Percentiles rank a stretch among this genome's conserved stretches.
These are phyloP conservation scores for Cytospora leucostoma DNA, from an alignment of 2,329 filamentous ascomycete species.

Conservation along the genomic window DNA sequence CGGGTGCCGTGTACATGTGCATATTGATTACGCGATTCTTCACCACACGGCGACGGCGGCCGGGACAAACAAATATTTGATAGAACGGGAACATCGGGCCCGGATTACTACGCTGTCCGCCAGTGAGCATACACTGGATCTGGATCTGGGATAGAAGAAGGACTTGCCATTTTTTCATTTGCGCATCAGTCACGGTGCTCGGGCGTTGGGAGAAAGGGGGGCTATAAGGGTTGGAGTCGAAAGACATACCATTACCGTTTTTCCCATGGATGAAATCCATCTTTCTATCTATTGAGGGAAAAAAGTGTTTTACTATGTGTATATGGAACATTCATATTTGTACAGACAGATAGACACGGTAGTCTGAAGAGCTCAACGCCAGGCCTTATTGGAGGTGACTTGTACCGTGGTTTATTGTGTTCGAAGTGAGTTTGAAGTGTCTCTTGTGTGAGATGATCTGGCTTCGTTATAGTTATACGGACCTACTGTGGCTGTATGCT, in stretches of 20 bases:
- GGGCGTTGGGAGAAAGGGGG: conserved; percentile 20
- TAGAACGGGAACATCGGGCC: conserved; percentile 7
- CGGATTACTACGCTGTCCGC: conserved; percentile 2
- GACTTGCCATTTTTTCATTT: conserved; percentile 10
- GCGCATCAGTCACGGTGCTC: conserved; percentile 25
- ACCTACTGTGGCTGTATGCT: too few relatives aligned
- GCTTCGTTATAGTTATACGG: too few relatives aligned
- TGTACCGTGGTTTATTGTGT: not conserved
- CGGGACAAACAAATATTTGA: conserved; percentile 8
- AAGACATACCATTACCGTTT: conserved; percentile 13
- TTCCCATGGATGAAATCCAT: conserved; percentile 6
- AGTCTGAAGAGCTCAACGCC: conserved; percentile 15
- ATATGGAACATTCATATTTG: conserved; percentile 18
- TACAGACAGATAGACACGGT: conserved; percentile 25
- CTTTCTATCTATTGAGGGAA: conserved; percentile 6
- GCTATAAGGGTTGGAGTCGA: not conserved
- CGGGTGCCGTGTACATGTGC: conserved; percentile 45
- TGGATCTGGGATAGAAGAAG: conserved; percentile 16
- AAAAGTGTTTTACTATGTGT: conserved; percentile 17
- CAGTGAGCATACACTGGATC: conserved; percentile 8
- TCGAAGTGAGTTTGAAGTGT: too few relatives aligned
- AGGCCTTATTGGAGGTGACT: conserved; percentile 15
- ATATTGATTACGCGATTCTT: conserved; percentile 28
- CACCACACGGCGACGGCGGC: conserved; percentile 9
- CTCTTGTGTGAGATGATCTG: too few relatives aligned